Conservation (phyloP, 768 basidiomycete species). For the Suillus weaverae region DNA sequence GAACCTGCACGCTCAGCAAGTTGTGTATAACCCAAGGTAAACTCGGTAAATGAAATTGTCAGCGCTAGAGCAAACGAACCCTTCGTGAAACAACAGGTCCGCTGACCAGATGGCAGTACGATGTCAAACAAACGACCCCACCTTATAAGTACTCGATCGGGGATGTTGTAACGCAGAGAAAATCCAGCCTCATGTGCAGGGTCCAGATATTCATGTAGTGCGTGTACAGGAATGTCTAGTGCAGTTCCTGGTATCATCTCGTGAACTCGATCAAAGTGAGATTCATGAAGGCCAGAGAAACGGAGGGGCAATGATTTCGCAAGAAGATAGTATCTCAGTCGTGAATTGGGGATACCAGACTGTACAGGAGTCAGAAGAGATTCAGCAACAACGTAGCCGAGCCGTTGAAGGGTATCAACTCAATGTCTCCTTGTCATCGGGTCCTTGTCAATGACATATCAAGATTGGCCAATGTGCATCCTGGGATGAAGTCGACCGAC, state of each 20-base stretch:
- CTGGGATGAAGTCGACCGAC: slow-evolving; percentile 38
- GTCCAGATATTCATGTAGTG: slow-evolving; percentile 18
- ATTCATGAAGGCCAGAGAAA: slow-evolving; percentile 33
- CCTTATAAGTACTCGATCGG: slow-evolving; percentile 63
- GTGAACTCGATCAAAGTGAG: slow-evolving; percentile 35
- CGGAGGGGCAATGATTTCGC: slow-evolving; percentile 50
- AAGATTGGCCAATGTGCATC: slow-evolving; percentile 2
- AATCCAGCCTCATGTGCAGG: slow-evolving; percentile 12
- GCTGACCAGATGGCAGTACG: slow-evolving; percentile 56
- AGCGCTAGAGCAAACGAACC: slow-evolving; percentile 38
- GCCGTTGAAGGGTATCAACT: slow-evolving; percentile 47
- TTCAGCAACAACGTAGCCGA: slow-evolving; percentile 61
- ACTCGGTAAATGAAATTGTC: neutral
- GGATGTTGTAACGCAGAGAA: slow-evolving; percentile 39
- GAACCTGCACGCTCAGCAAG: slow-evolving; percentile 80
- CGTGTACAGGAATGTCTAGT: neutral
- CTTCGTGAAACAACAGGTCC: slow-evolving; percentile 81
- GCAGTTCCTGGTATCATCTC: slow-evolving; percentile 51
- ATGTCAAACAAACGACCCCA: slow-evolving; percentile 85
- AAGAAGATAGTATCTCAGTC: slow-evolving; percentile 77
- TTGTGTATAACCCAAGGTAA: slow-evolving; percentile 62
- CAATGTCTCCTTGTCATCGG: slow-evolving; percentile 63
- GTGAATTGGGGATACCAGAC: slow-evolving; percentile 80
- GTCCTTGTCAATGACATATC: slow-evolving; percentile 39
- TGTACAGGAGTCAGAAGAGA: slow-evolving; percentile 74